These are phyloP conservation scores for Acarospora socialis DNA, from an alignment of 2,329 filamentous ascomycete species.

Conservation along the genomic window DNA sequence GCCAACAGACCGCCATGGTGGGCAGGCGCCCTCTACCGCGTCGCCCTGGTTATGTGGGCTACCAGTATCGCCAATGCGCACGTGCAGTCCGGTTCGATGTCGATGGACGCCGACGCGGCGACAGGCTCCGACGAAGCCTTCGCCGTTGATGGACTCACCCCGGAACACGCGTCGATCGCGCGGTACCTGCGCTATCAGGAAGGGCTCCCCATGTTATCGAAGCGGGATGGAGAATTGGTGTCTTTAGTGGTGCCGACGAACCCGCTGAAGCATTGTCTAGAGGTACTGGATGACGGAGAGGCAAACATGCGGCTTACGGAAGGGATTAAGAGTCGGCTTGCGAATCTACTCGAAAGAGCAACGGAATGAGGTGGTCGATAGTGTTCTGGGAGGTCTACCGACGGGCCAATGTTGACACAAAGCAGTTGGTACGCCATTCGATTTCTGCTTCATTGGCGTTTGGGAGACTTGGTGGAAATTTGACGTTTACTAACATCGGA, in stretches of 20 bases:
- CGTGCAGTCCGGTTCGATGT: constrained; percentile 21
- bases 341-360: too few species aligned
- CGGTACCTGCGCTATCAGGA: constrained; percentile 40
- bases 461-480: too few species aligned
- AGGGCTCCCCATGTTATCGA: constrained; percentile 38
- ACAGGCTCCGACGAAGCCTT: constrained; percentile 27
- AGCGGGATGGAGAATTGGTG: constrained; percentile 34
- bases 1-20: constrained; percentile 54
- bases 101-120: constrained; percentile 18
- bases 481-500: too few species aligned
- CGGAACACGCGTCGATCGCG: constrained; percentile 37
- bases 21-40: constrained; percentile 57
- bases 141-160: constrained; percentile 35
- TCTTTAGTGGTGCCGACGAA: constrained; percentile 33
- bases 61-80: constrained; percentile 44
- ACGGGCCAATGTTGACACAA: too few species aligned
- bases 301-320: too few species aligned
- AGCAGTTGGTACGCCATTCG: too few species aligned
- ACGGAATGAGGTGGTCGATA: too few species aligned
- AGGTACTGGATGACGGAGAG: constrained; percentile 40
- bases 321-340: too few species aligned
- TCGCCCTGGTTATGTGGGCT: constrained; percentile 46
- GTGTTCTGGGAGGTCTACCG: too few species aligned
- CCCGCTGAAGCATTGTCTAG: constrained; percentile 37
- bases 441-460: too few species aligned